These are phyloP conservation scores for Penicillium desertorum DNA, from an alignment of 495 filamentous ascomycete species.

Conservation along the genomic window DNA sequence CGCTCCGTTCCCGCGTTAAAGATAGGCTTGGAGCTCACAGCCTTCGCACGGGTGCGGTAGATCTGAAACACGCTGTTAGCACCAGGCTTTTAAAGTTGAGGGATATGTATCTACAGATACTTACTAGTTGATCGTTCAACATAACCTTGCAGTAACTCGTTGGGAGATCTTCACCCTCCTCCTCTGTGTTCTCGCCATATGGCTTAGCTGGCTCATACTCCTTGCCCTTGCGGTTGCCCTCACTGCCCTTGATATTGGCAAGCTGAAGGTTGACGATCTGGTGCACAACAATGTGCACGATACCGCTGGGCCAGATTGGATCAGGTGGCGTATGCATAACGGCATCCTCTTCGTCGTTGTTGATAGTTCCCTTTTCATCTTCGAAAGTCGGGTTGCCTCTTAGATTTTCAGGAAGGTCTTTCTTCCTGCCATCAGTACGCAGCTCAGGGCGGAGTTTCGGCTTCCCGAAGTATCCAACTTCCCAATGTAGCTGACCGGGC, in stretches of 20 bases:
- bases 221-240: conserved; percentile 65
- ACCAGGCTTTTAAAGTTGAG: not conserved
- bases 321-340: conserved; percentile 89
- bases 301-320: conserved; percentile 87
- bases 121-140: conserved; percentile 79
- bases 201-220: conserved; percentile 90
- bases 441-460: conserved; percentile 79
- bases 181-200: conserved; percentile 80
- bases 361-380: conserved; percentile 82
- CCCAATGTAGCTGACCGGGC: conserved; percentile 94
- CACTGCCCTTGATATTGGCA: conserved; percentile 64
- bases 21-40: conserved; percentile 88
- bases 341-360: conserved; percentile 73
- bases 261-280: conserved; percentile 94
- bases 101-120: conserved; percentile 6
- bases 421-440: conserved; percentile 81
- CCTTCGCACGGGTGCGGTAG: conserved; percentile 89
- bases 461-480: conserved; percentile 91
- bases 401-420: conserved; percentile 67
- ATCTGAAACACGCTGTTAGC: conserved; percentile 38
- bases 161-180: conserved; percentile 73
- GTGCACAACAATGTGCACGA: conserved; percentile 81
- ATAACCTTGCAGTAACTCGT: conserved; percentile 90
- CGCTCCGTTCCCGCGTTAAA: conserved; percentile 95
- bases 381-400: conserved; percentile 75